A percentile compares a stretch with the other conserved stretches of the same genome.
These are phyloP conservation scores for Phyllosticta capitalensis DNA, from an alignment of 2,329 filamentous ascomycete genomes.

Conservation along the genomic window DNA sequence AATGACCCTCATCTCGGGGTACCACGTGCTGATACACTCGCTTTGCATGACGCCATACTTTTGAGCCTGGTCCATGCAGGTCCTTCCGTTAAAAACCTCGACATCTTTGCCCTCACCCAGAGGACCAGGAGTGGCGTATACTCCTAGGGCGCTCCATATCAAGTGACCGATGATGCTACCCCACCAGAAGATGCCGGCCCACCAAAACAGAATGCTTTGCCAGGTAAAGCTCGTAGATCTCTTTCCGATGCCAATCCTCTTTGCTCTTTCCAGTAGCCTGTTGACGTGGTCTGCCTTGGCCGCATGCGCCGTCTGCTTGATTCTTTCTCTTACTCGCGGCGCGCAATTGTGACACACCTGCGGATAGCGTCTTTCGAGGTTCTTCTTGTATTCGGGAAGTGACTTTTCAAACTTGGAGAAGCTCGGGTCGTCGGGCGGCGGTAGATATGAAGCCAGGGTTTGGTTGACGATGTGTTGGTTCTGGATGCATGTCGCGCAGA, in stretches of 20 bases:
- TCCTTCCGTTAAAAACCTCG: background rate
- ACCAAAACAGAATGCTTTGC: constrained; percentile 34
- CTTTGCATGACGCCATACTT: constrained; percentile 16
- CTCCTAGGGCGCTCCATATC: constrained; percentile 26
- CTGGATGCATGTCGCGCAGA: constrained; percentile 72
- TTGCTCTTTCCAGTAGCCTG: constrained; percentile 58
- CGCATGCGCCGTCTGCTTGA: constrained; percentile 65
- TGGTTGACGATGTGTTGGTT: constrained; percentile 78
- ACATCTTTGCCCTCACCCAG: constrained; percentile 5
- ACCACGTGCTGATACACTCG: constrained; percentile 21
- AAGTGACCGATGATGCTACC: constrained; percentile 26
- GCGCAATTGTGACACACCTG: constrained; percentile 79
- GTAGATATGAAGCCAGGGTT: constrained; percentile 71
- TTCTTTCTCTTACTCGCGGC: constrained; percentile 58
- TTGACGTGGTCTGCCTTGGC: constrained; percentile 75
- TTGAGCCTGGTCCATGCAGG: constrained; percentile 19
- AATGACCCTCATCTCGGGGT: constrained; percentile 20
- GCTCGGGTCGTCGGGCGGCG: constrained; percentile 53
- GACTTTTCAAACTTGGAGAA: constrained; percentile 59
- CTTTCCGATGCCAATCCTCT: constrained; percentile 16
- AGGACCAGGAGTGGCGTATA: constrained; percentile 15
- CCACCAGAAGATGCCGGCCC: constrained; percentile 36
- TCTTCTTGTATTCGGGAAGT: constrained; percentile 59
- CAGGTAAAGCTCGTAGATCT: constrained; percentile 26
- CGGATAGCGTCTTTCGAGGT: constrained; percentile 75